phyloP scores from a whole-genome alignment of 768 basidiomycete genomes.

The Termitomyces sp. region DNA sequence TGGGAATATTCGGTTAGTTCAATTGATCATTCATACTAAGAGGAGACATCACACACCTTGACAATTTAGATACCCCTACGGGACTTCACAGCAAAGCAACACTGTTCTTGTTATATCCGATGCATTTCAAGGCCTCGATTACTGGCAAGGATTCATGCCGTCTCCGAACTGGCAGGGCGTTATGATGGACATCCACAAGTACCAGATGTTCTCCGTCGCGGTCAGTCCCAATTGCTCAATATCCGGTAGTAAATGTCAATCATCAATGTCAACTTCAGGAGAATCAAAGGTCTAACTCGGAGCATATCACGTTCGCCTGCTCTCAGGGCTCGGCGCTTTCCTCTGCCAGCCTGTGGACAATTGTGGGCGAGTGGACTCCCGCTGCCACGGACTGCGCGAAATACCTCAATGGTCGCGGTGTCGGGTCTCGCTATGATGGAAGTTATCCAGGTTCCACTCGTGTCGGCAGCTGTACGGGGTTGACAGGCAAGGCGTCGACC shows the following conservation, averaged over 20 bases:
- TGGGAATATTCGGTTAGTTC: conserved; percentile 60
- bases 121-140: conserved; percentile 72
- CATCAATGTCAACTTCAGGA: conserved; percentile 26
- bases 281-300: conserved; percentile 39
- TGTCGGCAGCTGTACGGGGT: conserved; percentile 70
- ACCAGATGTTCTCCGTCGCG: conserved; percentile 64
- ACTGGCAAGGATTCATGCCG: conserved; percentile 64
- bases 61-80: conserved; percentile 29
- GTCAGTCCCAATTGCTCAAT: conserved; percentile 32
- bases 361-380: conserved; percentile 88
- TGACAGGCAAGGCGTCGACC: conserved; percentile 69
- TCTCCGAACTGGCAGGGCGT: conserved; percentile 57
- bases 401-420: conserved; percentile 81
- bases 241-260: not conserved
- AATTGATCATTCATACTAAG: not conserved
- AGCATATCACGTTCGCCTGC: conserved; percentile 67
- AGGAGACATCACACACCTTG: conserved; percentile 1
- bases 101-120: conserved; percentile 70
- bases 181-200: conserved; percentile 77
- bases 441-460: conserved; percentile 56
- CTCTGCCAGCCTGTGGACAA: conserved; percentile 65
- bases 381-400: conserved; percentile 75
- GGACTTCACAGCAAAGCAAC: conserved; percentile 48
- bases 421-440: conserved; percentile 65
- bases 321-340: conserved; percentile 39